phyloP scores from a whole-genome alignment of 2,329 filamentous ascomycete genomes.

The Cordyceps javanica region DNA sequence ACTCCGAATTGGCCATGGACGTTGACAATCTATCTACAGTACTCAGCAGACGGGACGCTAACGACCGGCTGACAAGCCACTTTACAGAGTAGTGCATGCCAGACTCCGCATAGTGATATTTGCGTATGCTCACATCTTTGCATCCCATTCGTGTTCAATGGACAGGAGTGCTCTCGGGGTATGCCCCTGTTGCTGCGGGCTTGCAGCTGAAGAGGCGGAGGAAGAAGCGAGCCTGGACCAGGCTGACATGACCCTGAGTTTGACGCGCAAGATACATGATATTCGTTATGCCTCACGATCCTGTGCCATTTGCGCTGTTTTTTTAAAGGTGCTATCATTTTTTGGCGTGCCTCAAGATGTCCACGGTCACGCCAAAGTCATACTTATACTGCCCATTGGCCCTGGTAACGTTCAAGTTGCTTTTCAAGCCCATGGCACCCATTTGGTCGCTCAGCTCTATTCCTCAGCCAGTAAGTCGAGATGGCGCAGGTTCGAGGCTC shows the following conservation, averaged over 20 bases:
- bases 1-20: too few relatives aligned
- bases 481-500: neutral
- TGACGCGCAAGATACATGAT: neutral
- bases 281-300: neutral
- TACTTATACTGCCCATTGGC: neutral
- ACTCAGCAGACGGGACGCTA: too few relatives aligned
- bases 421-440: neutral
- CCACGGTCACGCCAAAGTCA: neutral
- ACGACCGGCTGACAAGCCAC: too few relatives aligned
- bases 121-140: neutral
- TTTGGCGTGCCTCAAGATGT: neutral
- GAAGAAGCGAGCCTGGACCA: neutral
- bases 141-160: neutral
- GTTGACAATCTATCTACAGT: too few relatives aligned
- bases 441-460: neutral
- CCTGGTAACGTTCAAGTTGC: conserved; percentile 1
- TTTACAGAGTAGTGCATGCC: neutral
- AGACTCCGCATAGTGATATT: neutral
- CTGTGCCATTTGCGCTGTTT: neutral
- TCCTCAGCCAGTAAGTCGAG: neutral
- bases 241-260: neutral
- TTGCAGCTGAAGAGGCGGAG: neutral
- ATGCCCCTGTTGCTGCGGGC: neutral
- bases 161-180: neutral
- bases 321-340: neutral